Evolutionary conservation across 2,329 filamentous ascomycete species (phyloP).

Genomic region (Penicillium carneum): DNA sequence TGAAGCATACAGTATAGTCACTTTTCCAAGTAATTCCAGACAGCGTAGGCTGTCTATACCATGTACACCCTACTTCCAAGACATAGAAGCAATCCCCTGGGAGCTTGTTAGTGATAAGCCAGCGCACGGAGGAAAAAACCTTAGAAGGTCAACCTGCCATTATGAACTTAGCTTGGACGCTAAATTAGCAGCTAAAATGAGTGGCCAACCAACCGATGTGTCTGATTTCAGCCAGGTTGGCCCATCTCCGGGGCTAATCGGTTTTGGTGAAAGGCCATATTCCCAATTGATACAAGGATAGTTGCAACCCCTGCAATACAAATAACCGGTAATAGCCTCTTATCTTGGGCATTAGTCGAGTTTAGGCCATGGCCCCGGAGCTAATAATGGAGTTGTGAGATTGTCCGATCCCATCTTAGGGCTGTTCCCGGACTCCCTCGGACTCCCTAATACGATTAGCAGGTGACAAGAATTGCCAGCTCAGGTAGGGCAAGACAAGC

Average conservation of each 20-base stretch:
- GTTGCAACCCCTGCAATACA: not conserved
- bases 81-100: conserved; percentile 8
- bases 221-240: not conserved
- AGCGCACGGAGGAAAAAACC: not conserved
- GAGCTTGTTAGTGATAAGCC: conserved; percentile 31
- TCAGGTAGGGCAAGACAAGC: not conserved
- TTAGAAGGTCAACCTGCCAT: conserved; percentile 1
- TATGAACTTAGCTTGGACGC: conserved; percentile 2
- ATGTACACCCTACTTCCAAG: not conserved
- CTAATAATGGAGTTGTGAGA: not conserved
- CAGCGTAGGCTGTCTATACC: not conserved
- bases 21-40: not conserved
- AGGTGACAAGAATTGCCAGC: not conserved
- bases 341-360: not conserved
- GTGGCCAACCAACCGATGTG: not conserved
- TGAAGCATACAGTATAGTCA: too few relatives aligned
- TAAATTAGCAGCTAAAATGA: conserved; percentile 7
- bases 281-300: not conserved
- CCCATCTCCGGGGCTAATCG: conserved; percentile 1
- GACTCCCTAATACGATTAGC: not conserved
- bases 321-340: conserved; percentile 3
- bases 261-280: not conserved
- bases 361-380: not conserved
- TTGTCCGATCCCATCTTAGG: too few relatives aligned
- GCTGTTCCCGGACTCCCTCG: not conserved